phyloP scores from a whole-genome alignment of 306 rosid genomes.

The Vigna unguiculata region DNA sequence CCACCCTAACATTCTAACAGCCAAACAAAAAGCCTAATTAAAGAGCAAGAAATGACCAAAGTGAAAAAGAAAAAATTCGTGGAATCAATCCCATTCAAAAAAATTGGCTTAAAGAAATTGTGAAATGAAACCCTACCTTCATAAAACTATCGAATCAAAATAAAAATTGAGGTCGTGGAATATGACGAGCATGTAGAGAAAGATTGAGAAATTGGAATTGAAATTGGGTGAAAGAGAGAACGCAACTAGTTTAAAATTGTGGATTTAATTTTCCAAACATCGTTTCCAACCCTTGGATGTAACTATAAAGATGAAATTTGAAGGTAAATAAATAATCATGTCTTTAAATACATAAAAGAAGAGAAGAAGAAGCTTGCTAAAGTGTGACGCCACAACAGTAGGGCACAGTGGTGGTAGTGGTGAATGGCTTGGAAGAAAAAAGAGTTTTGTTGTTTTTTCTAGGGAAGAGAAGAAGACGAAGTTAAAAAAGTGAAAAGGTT shows the following conservation, averaged over 20 bases:
- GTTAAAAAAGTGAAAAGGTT: no score
- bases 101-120: neutral
- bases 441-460: no score
- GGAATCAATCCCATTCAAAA: conserved; percentile 1
- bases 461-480: no score
- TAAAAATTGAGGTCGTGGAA: neutral
- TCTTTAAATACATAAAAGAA: no score
- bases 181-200: neutral
- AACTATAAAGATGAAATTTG: no score
- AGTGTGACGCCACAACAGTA: no score
- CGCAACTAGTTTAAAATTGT: neutral
- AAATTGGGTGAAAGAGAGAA: neutral
- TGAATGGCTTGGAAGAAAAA: no score
- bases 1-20: neutral
- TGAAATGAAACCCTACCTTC: conserved; percentile 36
- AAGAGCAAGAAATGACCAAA: neutral
- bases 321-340: no score
- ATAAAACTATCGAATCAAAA: conserved; percentile 5
- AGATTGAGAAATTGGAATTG: neutral
- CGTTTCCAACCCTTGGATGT: no score
- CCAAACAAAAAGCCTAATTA: conserved; percentile 31
- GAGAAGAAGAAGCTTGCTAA: no score
- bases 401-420: no score
- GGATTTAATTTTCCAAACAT: neutral
- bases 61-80: neutral